phyloP scores from a whole-genome alignment of 306 rosid genomes.

The Acmispon strigosus region DNA sequence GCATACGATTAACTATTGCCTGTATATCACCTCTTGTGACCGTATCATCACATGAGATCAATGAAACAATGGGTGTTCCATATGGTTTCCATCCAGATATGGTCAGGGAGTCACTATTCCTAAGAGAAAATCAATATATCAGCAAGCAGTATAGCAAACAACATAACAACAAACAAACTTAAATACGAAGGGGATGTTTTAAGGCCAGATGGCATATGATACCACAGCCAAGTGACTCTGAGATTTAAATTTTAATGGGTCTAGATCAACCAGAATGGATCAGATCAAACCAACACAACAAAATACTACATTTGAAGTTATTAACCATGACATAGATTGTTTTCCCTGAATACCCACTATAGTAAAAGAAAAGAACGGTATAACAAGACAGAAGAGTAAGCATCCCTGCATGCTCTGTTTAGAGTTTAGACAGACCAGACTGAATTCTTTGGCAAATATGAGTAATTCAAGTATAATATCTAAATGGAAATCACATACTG shows the following conservation, averaged over 20 bases:
- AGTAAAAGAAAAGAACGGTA: not conserved
- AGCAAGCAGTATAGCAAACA: constrained; percentile 5
- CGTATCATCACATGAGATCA: constrained; percentile 61
- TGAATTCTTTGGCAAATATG: not conserved
- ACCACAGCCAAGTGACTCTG: not conserved
- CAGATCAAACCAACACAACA: not conserved
- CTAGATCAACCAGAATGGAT: not conserved
- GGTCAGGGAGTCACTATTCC: constrained; percentile 51
- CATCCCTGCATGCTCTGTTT: not conserved
- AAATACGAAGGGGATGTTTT: not conserved
- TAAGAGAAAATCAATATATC: constrained; percentile 25
- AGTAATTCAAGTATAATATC: not conserved
- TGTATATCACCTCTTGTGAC: constrained; percentile 66
- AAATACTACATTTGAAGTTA: not conserved
- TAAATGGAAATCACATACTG: constrained; percentile 48
- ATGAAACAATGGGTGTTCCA: constrained; percentile 73
- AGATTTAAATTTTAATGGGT: not conserved
- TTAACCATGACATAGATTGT: not conserved
- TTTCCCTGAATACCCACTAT: not conserved
- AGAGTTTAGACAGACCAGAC: constrained; percentile 8
- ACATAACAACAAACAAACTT: not conserved
- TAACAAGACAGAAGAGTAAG: not conserved
- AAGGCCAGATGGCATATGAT: not conserved
- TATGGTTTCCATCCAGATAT: constrained; percentile 79
- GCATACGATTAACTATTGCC: constrained; percentile 51